phyloP scores from a whole-genome alignment of 2,329 filamentous ascomycete species.

The Claviceps sorghi region DNA sequence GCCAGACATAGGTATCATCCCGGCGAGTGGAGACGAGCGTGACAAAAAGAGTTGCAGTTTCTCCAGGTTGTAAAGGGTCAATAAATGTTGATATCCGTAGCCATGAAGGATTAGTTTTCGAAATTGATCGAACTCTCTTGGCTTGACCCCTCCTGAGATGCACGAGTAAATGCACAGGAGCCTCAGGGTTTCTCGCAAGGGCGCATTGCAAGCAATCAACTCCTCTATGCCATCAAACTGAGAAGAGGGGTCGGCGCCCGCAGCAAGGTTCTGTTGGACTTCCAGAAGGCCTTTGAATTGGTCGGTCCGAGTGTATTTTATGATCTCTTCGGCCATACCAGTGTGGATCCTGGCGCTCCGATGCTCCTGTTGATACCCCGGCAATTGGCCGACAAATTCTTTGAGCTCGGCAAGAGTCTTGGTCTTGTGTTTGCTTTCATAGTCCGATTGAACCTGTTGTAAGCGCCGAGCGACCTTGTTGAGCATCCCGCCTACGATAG shows the following conservation, averaged over 20 bases:
- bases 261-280: constrained; percentile 89
- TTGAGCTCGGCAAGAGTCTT: constrained; percentile 84
- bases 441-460: constrained; percentile 68
- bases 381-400: constrained; percentile 88
- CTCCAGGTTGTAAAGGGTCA: constrained; percentile 78
- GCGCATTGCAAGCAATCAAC: constrained; percentile 75
- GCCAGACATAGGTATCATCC: constrained; percentile 58
- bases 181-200: constrained; percentile 67
- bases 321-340: constrained; percentile 83
- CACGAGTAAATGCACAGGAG: constrained; percentile 85
- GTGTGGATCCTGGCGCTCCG: constrained; percentile 87
- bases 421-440: constrained; percentile 76
- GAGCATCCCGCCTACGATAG: constrained; percentile 74
- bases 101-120: constrained; percentile 77
- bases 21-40: constrained; percentile 60
- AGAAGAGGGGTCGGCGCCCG: constrained; percentile 73
- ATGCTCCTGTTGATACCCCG: constrained; percentile 84
- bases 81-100: constrained; percentile 87
- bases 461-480: constrained; percentile 84
- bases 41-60: constrained; percentile 77
- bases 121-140: constrained; percentile 79
- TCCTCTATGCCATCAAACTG: constrained; percentile 89
- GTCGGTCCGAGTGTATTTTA: constrained; percentile 81
- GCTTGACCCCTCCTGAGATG: constrained; percentile 74
- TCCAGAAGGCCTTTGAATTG: constrained; percentile 79